These are phyloP conservation scores for Aureobasidium musti DNA, from an alignment of 2,329 filamentous ascomycete genomes.

Conservation along the genomic window DNA sequence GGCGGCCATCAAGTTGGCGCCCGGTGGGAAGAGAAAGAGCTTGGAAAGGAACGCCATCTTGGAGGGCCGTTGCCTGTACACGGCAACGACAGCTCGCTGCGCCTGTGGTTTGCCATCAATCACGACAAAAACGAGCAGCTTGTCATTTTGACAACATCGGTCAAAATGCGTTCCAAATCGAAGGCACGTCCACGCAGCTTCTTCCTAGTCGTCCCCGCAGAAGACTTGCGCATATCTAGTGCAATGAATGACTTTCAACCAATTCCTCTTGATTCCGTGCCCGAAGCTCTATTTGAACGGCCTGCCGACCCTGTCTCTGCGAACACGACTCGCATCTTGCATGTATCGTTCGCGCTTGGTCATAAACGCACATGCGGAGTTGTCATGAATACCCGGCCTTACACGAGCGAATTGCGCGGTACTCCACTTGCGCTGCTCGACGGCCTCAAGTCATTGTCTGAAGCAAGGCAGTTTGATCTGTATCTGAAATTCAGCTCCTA, in stretches of 20 bases:
- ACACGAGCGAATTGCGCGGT: not conserved
- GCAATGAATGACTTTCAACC: constrained; percentile 6
- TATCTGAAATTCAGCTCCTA: constrained; percentile 18
- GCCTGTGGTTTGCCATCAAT: constrained; percentile 7
- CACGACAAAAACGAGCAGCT: constrained; percentile 2
- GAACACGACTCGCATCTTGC: constrained; percentile 17
- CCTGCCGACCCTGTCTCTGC: constrained; percentile 5
- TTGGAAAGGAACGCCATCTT: not conserved
- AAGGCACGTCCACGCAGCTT: constrained; percentile 18
- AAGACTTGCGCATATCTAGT: constrained; percentile 6
- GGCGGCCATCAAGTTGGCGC: constrained; percentile 18
- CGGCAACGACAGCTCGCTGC: constrained; percentile 11
- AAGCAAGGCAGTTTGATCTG: constrained; percentile 15
- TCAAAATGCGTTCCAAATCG: constrained; percentile 5
- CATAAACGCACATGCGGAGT: constrained; percentile 1
- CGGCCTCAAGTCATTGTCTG: constrained; percentile 16
- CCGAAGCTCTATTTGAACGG: constrained; percentile 8
- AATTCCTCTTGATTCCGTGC: not conserved
- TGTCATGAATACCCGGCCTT: constrained; percentile 10
- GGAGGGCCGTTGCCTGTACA: constrained; percentile 12
- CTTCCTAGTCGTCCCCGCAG: constrained; percentile 16
- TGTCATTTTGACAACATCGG: constrained; percentile 9
- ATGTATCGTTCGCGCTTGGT: constrained; percentile 2
- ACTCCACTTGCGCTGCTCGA: constrained; percentile 12
- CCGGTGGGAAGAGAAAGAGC: not conserved